Base-by-base conservation (phyloP, 2,329 filamentous ascomycete genomes). In the Trichophyton simii region DNA sequence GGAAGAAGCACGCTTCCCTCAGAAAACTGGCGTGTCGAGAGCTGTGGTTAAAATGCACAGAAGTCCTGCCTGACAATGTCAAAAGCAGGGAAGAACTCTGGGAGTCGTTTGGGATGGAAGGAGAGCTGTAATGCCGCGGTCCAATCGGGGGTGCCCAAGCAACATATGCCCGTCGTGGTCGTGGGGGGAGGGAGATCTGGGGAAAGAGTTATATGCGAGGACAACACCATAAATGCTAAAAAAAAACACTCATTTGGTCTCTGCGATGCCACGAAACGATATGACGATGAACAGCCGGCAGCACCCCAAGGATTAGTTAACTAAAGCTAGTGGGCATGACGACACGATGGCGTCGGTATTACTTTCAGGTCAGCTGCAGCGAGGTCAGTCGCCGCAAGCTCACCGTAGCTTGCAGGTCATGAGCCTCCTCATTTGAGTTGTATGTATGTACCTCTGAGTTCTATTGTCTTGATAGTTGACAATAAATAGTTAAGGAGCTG, bases 11-110 rank as follows among this genome's bases (percentile, higher is more conserved):
- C 52, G 74, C 71, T 44, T 68, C 61, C 34, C 68, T 69, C 54
- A 77, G 82, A 62, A 75, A 75, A 69, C 77, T 71, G 68, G 80
- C 83, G 65, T 77, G 75, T 59, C 69, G 66, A 57, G 78, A 82
- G 63, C 67, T 83, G 66, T 84, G 81, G 82, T 71, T 65, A 58
- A 67, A 71, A 61, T 78, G 81, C 65, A 75, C 75, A 62, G 80
- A 79, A 52, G 67, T 73, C 34, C 62, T 83, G 65, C 72, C 76
- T 36, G 79, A 80, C 61, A 73, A 72, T 50, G 77, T 63, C n/a
- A 54, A 79, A 70, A 73, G 67, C 22, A 74, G 69, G 63, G 76
- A 74, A 59, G 79, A 82, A 65, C 65, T 83, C 42, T 81, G 79
- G 77, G 82, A 75, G 63, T 69, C 69, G 55, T 63, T 76, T 62